Percentiles rank a stretch among this genome's conserved stretches.
phyloP scores from a whole-genome alignment of 305 asterid species.

The Fraxinus greggii region DNA sequence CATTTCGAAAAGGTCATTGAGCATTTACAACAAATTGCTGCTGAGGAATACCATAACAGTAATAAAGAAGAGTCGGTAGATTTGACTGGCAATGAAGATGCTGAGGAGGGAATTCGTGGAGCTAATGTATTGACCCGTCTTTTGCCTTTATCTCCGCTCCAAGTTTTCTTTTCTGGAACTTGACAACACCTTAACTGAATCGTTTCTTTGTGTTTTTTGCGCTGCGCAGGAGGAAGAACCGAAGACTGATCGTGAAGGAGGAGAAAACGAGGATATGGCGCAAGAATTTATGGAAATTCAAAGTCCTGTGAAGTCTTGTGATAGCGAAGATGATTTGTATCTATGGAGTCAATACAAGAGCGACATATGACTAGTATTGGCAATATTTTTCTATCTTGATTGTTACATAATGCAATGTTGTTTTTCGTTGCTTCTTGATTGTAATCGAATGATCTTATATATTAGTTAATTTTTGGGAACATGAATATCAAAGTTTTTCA shows the following conservation, averaged over 20 bases:
- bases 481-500: background rate
- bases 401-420: background rate
- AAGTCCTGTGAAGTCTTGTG: constrained; percentile 36
- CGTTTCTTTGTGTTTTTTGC: background rate
- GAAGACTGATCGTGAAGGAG: constrained; percentile 33
- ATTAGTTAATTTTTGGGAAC: background rate
- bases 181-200: background rate
- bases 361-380: constrained; percentile 27
- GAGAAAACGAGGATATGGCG: constrained; percentile 26
- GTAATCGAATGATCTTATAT: background rate
- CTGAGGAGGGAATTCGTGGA: constrained; percentile 35
- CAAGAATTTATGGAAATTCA: constrained; percentile 30
- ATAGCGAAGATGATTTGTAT: constrained; percentile 45
- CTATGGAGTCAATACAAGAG: constrained; percentile 52
- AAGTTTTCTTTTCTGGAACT: background rate
- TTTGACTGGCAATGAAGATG: constrained; percentile 44
- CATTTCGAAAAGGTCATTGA: constrained; percentile 55
- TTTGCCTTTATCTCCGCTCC: background rate
- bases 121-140: constrained; percentile 27
- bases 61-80: constrained; percentile 41
- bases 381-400: background rate
- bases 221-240: constrained; percentile 43
- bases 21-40: constrained; percentile 51
- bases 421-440: background rate
- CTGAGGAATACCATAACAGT: constrained; percentile 47